phyloP scores from a whole-genome alignment of 345 rosid genomes.

The Triadica sebifera region DNA sequence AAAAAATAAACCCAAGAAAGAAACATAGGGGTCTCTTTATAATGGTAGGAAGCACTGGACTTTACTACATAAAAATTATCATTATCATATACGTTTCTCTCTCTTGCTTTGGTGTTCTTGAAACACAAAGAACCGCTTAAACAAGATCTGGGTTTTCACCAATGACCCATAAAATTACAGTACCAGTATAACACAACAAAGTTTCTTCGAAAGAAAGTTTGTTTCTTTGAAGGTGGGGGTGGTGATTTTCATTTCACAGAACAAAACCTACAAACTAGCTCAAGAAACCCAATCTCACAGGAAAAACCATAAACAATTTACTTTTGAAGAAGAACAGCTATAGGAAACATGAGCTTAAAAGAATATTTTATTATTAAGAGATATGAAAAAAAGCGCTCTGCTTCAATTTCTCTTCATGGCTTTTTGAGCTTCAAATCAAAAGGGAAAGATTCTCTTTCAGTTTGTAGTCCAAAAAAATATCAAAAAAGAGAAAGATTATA shows the following conservation, averaged over 20 bases:
- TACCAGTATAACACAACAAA: neutral
- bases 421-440: too few species aligned
- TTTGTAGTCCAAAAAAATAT: too few species aligned
- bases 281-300: too few species aligned
- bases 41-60: neutral
- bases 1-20: neutral
- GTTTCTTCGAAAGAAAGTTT: neutral
- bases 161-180: constrained; percentile 13
- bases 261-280: too few species aligned
- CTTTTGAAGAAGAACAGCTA: neutral
- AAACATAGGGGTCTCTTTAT: neutral
- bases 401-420: constrained; percentile 1
- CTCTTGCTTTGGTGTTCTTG: neutral
- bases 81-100: neutral
- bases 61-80: neutral
- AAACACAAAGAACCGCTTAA: neutral
- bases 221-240: neutral
- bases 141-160: constrained; percentile 16
- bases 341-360: too few species aligned
- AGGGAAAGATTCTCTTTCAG: too few species aligned
- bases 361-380: neutral
- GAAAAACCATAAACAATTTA: neutral
- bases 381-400: neutral
- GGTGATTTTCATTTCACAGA: too few species aligned
- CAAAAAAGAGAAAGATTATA: too few species aligned